Evolutionary conservation across 2,329 filamentous ascomycete species (phyloP), one percentile per base, ranked within the genome.

Genomic region (Xylaria polymorpha): DNA sequence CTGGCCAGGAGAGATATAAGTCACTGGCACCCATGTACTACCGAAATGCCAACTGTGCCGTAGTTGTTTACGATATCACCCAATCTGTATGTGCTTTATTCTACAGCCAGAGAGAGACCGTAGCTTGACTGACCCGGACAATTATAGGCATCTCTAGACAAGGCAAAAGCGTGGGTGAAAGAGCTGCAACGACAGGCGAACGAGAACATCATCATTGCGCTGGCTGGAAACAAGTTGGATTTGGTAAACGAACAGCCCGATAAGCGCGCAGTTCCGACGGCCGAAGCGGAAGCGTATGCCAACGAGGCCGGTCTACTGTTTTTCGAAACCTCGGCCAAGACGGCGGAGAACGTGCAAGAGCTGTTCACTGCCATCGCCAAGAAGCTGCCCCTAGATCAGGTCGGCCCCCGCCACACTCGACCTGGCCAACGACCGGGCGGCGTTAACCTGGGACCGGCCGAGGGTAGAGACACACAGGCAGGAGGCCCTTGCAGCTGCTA

Each of bases 1-100:
- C 96, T 72, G 96, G 96, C 72, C 96, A 99, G 85, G 96, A 99
- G 84, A 90, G 97, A 79, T 99, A 98, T 88, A 98, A 98, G 87
- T 98, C 96, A 14, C 87, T 99, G 74, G 96, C 96, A 41, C 96
- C 96, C 77, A 99, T 99, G 96, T 99, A 99, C 87, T 99, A 99
- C 85, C 88, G 97, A 77, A 99, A 99, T 81, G 97, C 97, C 76
- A 98, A 99, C 88, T 98, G 96, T 84, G 96, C 97, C 68, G 95
- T 99, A 39, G 95, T 99, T 58, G 96, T 99, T 74, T 99, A 99
- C 83, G 96, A 99, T 84, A 98, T 99, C 79, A 99, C 96, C 79
- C 96, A 99, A 88, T 94, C 96, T 75, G 96, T 99, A 91, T 72
- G 92, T 83, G 44, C n/a, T 43, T 22, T 32, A 25, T 57, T 25